Base-by-base conservation (phyloP, 805 yeast species). In the Ogataea nitratoaversa region DNA sequence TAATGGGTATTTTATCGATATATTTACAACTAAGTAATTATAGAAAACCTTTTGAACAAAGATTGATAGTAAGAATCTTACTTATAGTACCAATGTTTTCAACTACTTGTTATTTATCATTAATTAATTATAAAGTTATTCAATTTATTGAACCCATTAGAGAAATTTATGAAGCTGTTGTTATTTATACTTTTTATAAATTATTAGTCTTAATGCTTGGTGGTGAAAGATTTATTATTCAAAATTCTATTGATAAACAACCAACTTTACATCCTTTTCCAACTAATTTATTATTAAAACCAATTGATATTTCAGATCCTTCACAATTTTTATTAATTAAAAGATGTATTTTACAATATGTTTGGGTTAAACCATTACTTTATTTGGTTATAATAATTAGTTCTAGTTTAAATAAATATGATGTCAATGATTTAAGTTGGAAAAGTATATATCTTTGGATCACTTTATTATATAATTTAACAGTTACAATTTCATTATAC, bases 141-240 rank as follows among this genome's bases (percentile, higher is more conserved):
- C 65, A 60, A 40, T 67, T 68, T 41, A 50, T 88, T 3, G 93
- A 84, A 50, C 95, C 96, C 0, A 53, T 85, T 0, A 70, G 93
- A 33, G 99, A 93, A 58, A 77, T 91, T 1, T 93, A 93, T 62
- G 99, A 93, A 62, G 97, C 98, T 0, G 87, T 93, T 63, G 96
- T 90, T 25, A 85, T 93, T 25, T 93, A 93, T 62, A 88, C 96
- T 2, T 93, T 93, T 59, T 91, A 86, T 67, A 75, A 91, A 24
- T 69, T 89, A 22, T 67, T 93, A 40, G 88, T 95, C 0, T 76
- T 81, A 47, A 75, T 88, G 67, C 70, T 93, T 8, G 98, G 97
- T 0, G 99, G 99, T 14, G 99, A 95, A 57, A 71, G 95, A 36
- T 78, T 78, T 43, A 88, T 93, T 19, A 82, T 93, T 24, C 76